Conservation (phyloP, 2,329 filamentous ascomycete species). For the Aspergillus fischeri region DNA sequence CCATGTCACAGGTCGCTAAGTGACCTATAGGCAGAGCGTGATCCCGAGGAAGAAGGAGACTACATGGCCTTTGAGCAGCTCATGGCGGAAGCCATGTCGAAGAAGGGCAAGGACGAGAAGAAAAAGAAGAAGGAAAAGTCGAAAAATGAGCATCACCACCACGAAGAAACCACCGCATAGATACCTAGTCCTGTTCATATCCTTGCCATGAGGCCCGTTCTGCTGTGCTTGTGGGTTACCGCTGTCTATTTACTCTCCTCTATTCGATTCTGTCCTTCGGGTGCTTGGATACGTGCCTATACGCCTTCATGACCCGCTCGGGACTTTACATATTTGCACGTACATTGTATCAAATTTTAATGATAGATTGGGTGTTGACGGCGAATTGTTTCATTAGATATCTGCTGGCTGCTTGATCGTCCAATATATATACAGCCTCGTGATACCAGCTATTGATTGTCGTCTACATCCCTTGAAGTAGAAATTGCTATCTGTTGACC, state of each 20-base stretch:
- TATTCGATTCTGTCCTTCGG: not conserved
- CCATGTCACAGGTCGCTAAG: constrained; percentile 2
- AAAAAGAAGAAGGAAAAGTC: constrained; percentile 59
- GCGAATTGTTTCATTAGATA: too few species aligned
- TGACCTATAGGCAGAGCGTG: constrained; percentile 66
- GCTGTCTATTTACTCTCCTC: not conserved
- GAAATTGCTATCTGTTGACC: too few species aligned
- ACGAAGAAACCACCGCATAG: constrained; percentile 12
- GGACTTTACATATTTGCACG: not conserved
- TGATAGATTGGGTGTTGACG: not conserved
- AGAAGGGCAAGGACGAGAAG: constrained; percentile 81
- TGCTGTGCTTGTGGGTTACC: not conserved
- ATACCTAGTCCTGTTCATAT: constrained; percentile 3
- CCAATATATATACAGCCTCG: not conserved
- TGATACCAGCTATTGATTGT: too few species aligned
- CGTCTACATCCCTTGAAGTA: too few species aligned
- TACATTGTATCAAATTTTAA: not conserved
- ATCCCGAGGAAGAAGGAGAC: constrained; percentile 94
- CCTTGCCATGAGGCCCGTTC: not conserved
- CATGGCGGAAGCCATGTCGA: constrained; percentile 91
- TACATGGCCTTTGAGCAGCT: constrained; percentile 99
- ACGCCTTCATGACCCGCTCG: not conserved
- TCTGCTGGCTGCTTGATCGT: not conserved
- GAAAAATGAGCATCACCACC: constrained; percentile 27
- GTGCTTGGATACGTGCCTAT: not conserved